Conservation (phyloP, 1,284 basidiomycete genomes). For the Xerocomus amazonicus region DNA sequence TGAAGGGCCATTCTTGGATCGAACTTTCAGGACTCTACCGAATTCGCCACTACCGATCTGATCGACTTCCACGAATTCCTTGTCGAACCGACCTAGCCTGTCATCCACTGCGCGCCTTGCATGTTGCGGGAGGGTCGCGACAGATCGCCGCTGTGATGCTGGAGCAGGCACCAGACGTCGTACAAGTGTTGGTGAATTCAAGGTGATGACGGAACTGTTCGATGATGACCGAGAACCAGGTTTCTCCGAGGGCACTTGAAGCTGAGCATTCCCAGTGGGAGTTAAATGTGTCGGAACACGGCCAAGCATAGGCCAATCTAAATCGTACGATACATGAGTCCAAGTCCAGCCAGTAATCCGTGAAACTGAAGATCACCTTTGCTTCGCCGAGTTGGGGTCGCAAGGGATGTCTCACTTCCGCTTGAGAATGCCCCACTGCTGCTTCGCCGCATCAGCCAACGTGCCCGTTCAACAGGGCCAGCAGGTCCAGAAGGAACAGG, state of each 20-base stretch:
- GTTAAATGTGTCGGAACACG: constrained; percentile 38
- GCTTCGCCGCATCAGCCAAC: constrained; percentile 67
- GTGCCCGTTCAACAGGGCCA: constrained; percentile 40
- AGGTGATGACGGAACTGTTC: constrained; percentile 40
- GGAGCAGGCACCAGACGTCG: constrained; percentile 25
- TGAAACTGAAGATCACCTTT: constrained; percentile 33
- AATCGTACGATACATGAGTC: constrained; percentile 12
- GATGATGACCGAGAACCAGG: constrained; percentile 57
- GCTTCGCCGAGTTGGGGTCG: constrained; percentile 58
- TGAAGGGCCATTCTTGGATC: constrained; percentile 53
- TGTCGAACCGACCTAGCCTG: constrained; percentile 63
- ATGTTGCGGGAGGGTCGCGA: constrained; percentile 15
- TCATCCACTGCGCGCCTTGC: constrained; percentile 12
- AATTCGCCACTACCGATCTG: constrained; percentile 92
- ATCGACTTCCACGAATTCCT: constrained; percentile 77
- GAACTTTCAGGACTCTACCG: constrained; percentile 90
- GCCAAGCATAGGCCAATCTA: constrained; percentile 52
- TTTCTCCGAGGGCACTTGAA: constrained; percentile 41
- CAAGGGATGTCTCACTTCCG: constrained; percentile 60
- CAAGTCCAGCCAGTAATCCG: background rate
- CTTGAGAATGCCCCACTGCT: constrained; percentile 76
- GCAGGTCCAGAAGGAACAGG: constrained; percentile 33
- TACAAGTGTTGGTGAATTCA: constrained; percentile 36
- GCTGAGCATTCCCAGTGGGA: constrained; percentile 34
- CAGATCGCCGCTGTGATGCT: constrained; percentile 13